Base-by-base conservation (phyloP, 441 rosid species). In the Dalechampia spathulata region DNA sequence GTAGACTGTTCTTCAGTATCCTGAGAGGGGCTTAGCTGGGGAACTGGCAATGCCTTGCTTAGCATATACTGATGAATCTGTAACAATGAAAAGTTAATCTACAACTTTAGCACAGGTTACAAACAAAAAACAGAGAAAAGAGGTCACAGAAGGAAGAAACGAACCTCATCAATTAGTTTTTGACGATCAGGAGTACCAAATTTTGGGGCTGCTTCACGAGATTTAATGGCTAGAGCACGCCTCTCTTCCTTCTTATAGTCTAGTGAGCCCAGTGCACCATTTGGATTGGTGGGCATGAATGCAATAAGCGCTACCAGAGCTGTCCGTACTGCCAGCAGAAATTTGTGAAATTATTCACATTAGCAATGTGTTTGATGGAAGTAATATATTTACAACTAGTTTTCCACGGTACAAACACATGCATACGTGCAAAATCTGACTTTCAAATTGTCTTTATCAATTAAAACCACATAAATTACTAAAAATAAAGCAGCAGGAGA, bases 291-390 rank as follows among this genome's bases (percentile, higher is more conserved):
- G 9, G 98, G 98, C 98, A 91, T 88, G 73, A 91, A 91, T 1
- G 98, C 98, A 69, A 91, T 86, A 39, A 88, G 81, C 21, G 98
- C 96, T 52, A 89, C 90, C 28, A 92, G 74, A 34, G 98, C 98
- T 50, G 96, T 92, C 60, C 98, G 78, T 60, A 92, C 98, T 92
- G 81, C 66, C 70, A 78, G 63, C 23, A 44, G 28, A 22, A 67
- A 57, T 25, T 16, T 32, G 14, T 26, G 26, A 44, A 49, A 34
- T 13, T 12, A 57, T 16, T 14, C 51, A 51, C 22, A 52, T 75
- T 51, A 70, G 66, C 36, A 11, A 19, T 21, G 26, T n/a, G 17
- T 14, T 11, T 46, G 12, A n/a, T n/a, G n/a, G n/a, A n/a, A n/a
- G n/a, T n/a, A n/a, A n/a, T n/a, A 50, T 6, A n/a, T 13, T 45